These are phyloP conservation scores for Heterobasidion occidentale DNA, from an alignment of 1,284 basidiomycete genomes.

Conservation along the genomic window DNA sequence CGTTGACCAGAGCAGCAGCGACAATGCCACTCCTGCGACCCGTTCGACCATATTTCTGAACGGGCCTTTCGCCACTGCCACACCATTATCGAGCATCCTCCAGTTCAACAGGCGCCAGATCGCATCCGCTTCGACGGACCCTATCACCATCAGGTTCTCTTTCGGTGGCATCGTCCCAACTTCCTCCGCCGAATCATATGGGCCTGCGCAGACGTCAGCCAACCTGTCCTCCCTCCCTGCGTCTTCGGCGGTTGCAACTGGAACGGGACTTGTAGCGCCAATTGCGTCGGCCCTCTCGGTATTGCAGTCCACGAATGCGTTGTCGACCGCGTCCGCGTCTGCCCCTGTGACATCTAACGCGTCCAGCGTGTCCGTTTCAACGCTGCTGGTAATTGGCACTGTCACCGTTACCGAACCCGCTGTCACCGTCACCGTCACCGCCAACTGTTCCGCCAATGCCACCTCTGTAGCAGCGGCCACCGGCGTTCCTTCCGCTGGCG, in stretches of 20 bases:
- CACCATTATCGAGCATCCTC: background rate
- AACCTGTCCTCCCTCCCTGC: background rate
- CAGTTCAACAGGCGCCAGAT: slow-evolving; percentile 4
- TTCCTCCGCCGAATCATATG: background rate
- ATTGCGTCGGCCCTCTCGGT: no score
- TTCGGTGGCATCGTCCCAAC: background rate
- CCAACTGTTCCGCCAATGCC: background rate
- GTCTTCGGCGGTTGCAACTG: background rate
- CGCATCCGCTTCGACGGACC: background rate
- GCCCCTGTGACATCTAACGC: no score
- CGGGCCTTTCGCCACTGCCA: no score
- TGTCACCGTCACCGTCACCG: background rate
- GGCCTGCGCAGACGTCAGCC: background rate
- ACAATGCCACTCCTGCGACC: background rate
- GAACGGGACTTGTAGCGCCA: no score
- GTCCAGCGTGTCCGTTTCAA: background rate
- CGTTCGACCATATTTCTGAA: background rate
- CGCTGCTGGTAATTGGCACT: background rate
- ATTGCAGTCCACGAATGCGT: no score
- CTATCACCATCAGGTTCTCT: background rate
- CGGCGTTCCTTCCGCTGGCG: background rate
- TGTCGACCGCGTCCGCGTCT: no score
- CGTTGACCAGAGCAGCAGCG: background rate
- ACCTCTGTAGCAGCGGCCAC: background rate
- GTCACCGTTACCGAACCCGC: background rate